Base-by-base conservation (phyloP, 208 protist species). In the Crithidia sp. region DNA sequence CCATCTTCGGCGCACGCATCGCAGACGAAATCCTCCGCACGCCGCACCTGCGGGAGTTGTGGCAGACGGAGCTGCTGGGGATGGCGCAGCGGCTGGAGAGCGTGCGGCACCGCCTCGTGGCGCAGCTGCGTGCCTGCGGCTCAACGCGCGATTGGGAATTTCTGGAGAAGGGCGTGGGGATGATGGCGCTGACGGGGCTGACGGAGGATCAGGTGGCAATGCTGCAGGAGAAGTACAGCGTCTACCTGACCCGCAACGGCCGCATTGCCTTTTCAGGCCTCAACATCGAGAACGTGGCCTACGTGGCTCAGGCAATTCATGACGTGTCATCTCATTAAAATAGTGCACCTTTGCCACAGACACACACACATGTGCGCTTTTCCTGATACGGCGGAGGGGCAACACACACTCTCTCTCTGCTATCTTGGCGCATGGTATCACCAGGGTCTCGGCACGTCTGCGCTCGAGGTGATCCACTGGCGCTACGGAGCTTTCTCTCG, bases 171-270 rank as follows among this genome's bases (percentile, higher is more conserved):
- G 97, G 98, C 72, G 94, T 97, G 45, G 98, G 98, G 64, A 99
- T 99, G 98, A 99, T 99, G 85, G 96, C 94, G 40, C 98, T 93
- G 81, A 94, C 93, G 2, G 97, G 98, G 40, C 85, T 99, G n/a
- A 94, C 74, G 61, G 77, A 81, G 74, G 79, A 82, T 43, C 81
- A 97, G 81, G 92, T 93, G 49, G 41, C 53, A 8, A 56, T 10
- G 57, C 68, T 94, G 64, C 74, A 76, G 49, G 57, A 73, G 43
- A 75, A 90, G 70, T 83, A 91, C 71, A 85, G 92, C 77, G 71
- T 96, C 19, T 96, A 94, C 67, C 81, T 96, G 77, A 93, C 81
- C 7, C 63, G 73, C 16, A 89, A 93, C 60, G 91, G 91, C 56
- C 81, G 91, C 56, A 83, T 91, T 28, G 84, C 88, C n/a, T 86